Evolutionary conservation across 176 grass and related monocot species (phyloP).

Genomic region (Echinochloa phyllopogon): DNA sequence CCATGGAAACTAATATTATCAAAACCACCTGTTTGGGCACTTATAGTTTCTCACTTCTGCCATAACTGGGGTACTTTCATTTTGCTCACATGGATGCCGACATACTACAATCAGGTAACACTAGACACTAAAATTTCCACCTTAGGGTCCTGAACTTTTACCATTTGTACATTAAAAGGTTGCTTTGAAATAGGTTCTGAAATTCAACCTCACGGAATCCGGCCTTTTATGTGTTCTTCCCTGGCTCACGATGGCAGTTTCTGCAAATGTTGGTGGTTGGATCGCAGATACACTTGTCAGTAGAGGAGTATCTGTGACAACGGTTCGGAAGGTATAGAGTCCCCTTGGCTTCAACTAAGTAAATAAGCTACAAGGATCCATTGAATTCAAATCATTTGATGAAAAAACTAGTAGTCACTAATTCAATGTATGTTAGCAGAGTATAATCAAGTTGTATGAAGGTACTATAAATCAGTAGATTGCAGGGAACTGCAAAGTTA

Average conservation of each 20-base stretch:
- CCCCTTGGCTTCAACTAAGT: background rate
- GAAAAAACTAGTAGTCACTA: slow-evolving; percentile 20
- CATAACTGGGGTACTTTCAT: slow-evolving; percentile 99
- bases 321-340: slow-evolving; percentile 78
- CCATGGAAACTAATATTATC: slow-evolving; percentile 89
- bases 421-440: background rate
- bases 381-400: background rate
- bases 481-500: background rate
- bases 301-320: slow-evolving; percentile 93
- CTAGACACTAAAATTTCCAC: slow-evolving; percentile 15
- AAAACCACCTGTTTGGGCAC: slow-evolving; percentile 95
- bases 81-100: slow-evolving; percentile 99
- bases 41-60: slow-evolving; percentile 93
- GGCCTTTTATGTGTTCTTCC: slow-evolving; percentile 90
- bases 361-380: background rate
- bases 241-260: slow-evolving; percentile 93
- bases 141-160: slow-evolving; percentile 13
- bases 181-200: slow-evolving; percentile 75
- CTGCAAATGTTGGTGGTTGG: slow-evolving; percentile 97
- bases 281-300: slow-evolving; percentile 98
- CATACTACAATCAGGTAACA: slow-evolving; percentile 96
- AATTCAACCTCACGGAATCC: slow-evolving; percentile 97
- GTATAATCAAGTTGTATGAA: background rate
- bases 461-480: slow-evolving; percentile 1
- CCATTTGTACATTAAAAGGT: slow-evolving; percentile 1